phyloP scores from a whole-genome alignment of 345 rosid species.

The Populus davidiana region DNA sequence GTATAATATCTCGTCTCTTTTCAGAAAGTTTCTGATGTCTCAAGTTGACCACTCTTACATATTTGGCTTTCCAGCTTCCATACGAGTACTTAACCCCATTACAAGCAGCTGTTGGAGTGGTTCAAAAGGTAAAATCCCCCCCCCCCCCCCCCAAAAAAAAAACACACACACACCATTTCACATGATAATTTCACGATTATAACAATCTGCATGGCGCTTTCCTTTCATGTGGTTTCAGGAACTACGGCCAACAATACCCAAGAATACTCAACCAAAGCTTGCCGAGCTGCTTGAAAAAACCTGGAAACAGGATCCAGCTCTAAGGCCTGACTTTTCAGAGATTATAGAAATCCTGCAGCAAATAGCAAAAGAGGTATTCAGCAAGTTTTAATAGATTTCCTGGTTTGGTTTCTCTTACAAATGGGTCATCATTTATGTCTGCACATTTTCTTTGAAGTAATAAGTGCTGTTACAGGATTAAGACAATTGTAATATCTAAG shows the following conservation, averaged over 20 bases:
- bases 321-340: conserved; percentile 87
- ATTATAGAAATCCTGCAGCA: conserved; percentile 56
- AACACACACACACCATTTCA: not conserved
- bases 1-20: not conserved
- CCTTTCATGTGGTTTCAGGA: conserved; percentile 40
- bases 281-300: conserved; percentile 63
- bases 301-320: conserved; percentile 88
- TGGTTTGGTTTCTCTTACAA: not conserved
- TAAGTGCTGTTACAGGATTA: no score
- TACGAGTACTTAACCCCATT: conserved; percentile 88
- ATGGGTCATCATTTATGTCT: not conserved
- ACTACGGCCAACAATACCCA: conserved; percentile 75
- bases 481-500: no score
- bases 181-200: not conserved
- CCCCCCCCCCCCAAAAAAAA: no score
- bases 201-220: not conserved
- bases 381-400: not conserved
- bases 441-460: not conserved
- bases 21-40: not conserved
- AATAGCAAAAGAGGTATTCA: conserved; percentile 67
- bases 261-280: conserved; percentile 59
- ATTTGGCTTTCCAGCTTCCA: conserved; percentile 67
- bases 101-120: conserved; percentile 97
- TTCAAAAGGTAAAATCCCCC: conserved; percentile 65
- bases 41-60: not conserved